A percentile compares a stretch with the other conserved stretches of the same genome.
Conservation (phyloP, 2,329 filamentous ascomycete genomes). For the Alternaria ethzedia region DNA sequence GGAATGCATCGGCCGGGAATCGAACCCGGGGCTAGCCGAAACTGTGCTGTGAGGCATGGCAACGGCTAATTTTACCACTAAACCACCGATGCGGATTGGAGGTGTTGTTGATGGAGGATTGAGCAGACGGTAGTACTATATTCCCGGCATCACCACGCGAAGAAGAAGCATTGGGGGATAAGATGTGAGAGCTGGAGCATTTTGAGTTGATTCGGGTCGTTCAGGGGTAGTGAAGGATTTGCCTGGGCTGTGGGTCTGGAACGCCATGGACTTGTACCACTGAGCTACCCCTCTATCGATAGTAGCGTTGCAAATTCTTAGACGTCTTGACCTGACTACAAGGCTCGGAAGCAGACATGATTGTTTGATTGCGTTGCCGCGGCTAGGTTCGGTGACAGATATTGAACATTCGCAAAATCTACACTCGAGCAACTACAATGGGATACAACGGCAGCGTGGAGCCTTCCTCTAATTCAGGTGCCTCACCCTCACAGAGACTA, state of each 20-base stretch:
- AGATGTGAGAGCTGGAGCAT: not conserved
- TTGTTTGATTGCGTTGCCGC: not conserved
- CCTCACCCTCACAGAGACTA: not conserved
- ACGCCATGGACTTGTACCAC: not conserved
- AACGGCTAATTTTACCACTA: slow-evolving; percentile 41
- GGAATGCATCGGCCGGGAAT: slow-evolving; percentile 32
- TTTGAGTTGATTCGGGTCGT: not conserved
- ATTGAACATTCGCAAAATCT: not conserved
- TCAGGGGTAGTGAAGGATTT: not conserved
- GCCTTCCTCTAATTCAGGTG: not conserved
- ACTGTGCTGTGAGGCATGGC: slow-evolving; percentile 16
- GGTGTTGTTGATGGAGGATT: not conserved
- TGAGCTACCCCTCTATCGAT: not conserved
- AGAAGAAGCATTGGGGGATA: not conserved
- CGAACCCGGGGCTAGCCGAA: slow-evolving; percentile 38
- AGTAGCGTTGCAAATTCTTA: not conserved
- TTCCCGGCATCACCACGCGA: not conserved
- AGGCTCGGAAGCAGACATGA: not conserved
- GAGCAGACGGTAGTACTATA: not conserved
- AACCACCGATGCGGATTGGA: slow-evolving; percentile 16
- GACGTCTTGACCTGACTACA: not conserved
- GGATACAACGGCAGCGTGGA: not conserved
- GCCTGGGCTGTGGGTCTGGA: not conserved
- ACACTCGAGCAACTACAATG: not conserved
- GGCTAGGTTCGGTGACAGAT: not conserved